These are phyloP conservation scores for Paramecium pentaurelia DNA, from an alignment of 73 alveolate species.

Conservation along the genomic window DNA sequence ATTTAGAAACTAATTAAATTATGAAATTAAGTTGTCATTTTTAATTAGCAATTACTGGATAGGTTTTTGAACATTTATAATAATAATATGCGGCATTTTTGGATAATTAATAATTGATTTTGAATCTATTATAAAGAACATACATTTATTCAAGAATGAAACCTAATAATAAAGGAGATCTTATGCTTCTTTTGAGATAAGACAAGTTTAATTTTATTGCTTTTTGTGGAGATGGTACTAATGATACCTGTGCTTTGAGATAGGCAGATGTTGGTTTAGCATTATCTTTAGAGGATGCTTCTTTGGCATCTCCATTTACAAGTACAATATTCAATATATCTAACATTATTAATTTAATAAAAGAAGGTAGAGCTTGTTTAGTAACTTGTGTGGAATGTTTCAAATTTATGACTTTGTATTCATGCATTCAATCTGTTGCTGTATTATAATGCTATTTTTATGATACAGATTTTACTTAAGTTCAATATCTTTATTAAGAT, in stretches of 20 bases:
- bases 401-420: slow-evolving; percentile 91
- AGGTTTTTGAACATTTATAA: slow-evolving; percentile 12
- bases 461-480: slow-evolving; percentile 75
- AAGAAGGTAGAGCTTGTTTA: slow-evolving; percentile 93
- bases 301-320: slow-evolving; percentile 91
- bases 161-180: slow-evolving; percentile 66
- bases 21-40: not conserved
- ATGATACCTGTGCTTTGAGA: slow-evolving; percentile 86
- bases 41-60: slow-evolving; percentile 51
- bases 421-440: slow-evolving; percentile 81
- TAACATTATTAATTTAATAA: slow-evolving; percentile 67
- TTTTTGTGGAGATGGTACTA: slow-evolving; percentile 95
- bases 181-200: slow-evolving; percentile 59
- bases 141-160: slow-evolving; percentile 72
- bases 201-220: slow-evolving; percentile 70
- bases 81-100: not conserved
- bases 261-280: slow-evolving; percentile 89
- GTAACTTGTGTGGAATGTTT: slow-evolving; percentile 89
- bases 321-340: slow-evolving; percentile 75
- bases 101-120: not conserved
- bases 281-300: slow-evolving; percentile 84
- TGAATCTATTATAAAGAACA: not conserved
- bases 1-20: not conserved
- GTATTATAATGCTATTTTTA: slow-evolving; percentile 72
- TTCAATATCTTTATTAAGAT: slow-evolving; percentile 88